Percentiles rank a stretch among this genome's conserved stretches.
Conservation (phyloP, 73 alveolate genomes). For the Paraurostyla sp. region DNA sequence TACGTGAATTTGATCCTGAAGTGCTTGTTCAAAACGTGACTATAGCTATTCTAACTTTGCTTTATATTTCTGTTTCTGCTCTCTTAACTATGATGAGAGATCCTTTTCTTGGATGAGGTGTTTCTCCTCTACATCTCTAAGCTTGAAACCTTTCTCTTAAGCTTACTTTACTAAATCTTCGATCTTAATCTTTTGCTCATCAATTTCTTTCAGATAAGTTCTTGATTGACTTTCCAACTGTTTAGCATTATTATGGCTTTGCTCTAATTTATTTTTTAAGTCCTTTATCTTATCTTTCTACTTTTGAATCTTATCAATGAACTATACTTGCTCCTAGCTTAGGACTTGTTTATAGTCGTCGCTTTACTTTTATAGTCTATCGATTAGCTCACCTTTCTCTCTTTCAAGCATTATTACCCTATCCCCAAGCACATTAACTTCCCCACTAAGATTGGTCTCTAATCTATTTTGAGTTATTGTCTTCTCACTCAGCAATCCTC, state of each 20-base stretch:
- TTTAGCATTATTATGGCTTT: neutral
- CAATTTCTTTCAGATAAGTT: neutral
- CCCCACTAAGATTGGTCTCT: neutral
- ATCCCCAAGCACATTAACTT: constrained; percentile 15
- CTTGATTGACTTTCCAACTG: neutral
- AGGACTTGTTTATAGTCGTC: constrained; percentile 21
- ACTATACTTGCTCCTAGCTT: neutral
- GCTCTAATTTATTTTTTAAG: neutral
- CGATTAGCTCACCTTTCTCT: constrained; percentile 18
- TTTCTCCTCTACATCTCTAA: constrained; percentile 9
- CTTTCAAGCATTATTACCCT: neutral
- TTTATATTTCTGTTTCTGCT: neutral
- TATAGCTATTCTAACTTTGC: constrained; percentile 11
- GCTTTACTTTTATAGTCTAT: constrained; percentile 15
- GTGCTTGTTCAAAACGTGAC: neutral
- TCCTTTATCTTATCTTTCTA: constrained; percentile 3
- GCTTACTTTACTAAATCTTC: neutral
- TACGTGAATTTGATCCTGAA: neutral
- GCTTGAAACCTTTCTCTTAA: constrained; percentile 4
- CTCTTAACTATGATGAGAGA: neutral
- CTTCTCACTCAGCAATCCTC: constrained; percentile 12
- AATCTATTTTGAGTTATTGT: neutral
- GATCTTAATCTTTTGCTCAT: neutral
- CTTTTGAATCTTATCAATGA: neutral
- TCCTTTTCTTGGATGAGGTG: constrained; percentile 30